Base-by-base conservation (phyloP, 192 early-diverging fungal species). In the Backusella liffmaniae region DNA sequence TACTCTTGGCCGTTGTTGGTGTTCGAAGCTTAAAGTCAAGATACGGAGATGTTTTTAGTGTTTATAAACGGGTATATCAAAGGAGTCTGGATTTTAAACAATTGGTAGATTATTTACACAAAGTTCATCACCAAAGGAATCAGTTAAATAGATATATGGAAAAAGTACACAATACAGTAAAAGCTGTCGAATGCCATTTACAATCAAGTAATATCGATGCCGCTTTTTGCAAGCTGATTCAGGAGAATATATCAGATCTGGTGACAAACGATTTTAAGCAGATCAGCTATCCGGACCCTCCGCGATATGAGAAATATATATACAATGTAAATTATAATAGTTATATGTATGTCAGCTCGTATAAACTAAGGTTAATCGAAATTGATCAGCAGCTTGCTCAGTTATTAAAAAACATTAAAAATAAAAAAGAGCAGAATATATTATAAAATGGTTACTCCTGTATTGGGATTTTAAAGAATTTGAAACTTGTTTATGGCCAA, bases 31-130 rank as follows among this genome's bases (percentile, higher is more conserved):
- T 62, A 29, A 23, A 13, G 56, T 62, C 56, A 30, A 29, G 26
- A 62, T 62, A 62, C 56, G 26, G 21, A 10, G 23, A 62, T 7
- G 26, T 29, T 62, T 62, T 26, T 62, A 62, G 26, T 29, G n/a
- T 62, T 26, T 62, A 62, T 62, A 62, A 62, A 62, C 56, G 56
- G n/a, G 29, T 62, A 62, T 62, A 62, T 29, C 56, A 62, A 62
- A 62, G 23, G 23, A 62, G 56, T 29, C 21, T 62, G 2, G 56
- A 62, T 62, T 62, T 62, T 12, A 23, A 29, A 62, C 56, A 62
- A 10, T 26, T 62, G n/a, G 56, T 62, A 4, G 56, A 62, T 12
- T 62, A 62, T 62, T 62, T 62, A 29, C 23, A 62, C 56, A 62
- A 62, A 62, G 23, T 62, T 12, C 56, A 62, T 29, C 10, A 4